Base-by-base conservation (phyloP, 2,329 filamentous ascomycete genomes). In the Cladosporium austrohemisphaericum region DNA sequence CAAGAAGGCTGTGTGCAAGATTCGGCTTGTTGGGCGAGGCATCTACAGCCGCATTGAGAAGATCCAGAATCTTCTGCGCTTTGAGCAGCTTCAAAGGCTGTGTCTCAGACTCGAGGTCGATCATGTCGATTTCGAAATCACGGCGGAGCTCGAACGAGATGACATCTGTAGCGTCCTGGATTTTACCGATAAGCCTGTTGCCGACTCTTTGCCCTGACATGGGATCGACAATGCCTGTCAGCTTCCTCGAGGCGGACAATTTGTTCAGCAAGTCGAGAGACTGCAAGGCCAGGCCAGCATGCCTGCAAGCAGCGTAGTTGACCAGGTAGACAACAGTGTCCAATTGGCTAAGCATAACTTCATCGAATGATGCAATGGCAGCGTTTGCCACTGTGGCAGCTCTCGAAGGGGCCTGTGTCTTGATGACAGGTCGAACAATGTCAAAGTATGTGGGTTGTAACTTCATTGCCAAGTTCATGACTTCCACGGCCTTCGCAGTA, bases 371-470 rank as follows among this genome's bases (percentile, higher is more conserved):
- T n/a, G 86, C 77, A 57, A 92, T 86, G 1, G 88, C 83, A 5
- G 85, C 80, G 58, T 87, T 89, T 1, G 85, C 79, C 18, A 93
- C 84, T 3, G 79, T 76, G 7, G 75, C 71, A 22, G 79, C 75
- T 43, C 81, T 78, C 40, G 78, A 73, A 22, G 76, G 77, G 16
- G 79, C 71, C 49, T 88, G 80, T 26, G 77, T 75, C 63, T 86
- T 88, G 57, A 95, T 76, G 9, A 88, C 69, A 2, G 91, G 89
- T 46, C 86, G 81, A 13, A 97, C 86, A 45, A 98, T 81, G 62
- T 97, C 85, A 33, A 94, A 78, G 64, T 95, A 98, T 0, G 92
- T 97, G 13, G 89, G 80, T 64, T 98, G 93, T 14, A 95, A 78
- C 54, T 91, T 87, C 64, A 97, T 77, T 3, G 94, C 82, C 55